Evolutionary conservation across 441 rosid genomes (phyloP).

Genomic region (Pelargonium fulgidum): DNA sequence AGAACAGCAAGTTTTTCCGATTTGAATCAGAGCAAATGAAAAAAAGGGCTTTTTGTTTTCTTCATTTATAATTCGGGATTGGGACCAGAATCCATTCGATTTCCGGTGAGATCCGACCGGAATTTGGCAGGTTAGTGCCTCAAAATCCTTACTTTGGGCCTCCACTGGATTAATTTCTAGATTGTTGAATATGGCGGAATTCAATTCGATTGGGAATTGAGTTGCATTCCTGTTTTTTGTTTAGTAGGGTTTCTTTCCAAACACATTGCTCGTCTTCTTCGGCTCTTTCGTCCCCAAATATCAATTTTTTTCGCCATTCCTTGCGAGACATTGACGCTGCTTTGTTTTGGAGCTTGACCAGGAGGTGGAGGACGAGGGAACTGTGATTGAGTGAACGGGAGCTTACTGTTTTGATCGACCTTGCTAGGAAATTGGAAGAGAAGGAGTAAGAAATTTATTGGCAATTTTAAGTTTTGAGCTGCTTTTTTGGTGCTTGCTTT

Average conservation of each 20-base stretch:
- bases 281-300: not conserved
- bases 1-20: too few species aligned
- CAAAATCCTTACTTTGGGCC: not conserved
- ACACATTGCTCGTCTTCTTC: not conserved
- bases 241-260: not conserved
- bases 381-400: not conserved
- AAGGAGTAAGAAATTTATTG: not conserved
- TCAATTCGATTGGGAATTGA: conserved; percentile 1
- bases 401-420: not conserved
- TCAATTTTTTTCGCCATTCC: not conserved
- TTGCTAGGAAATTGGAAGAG: not conserved
- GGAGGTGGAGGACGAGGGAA: not conserved
- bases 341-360: not conserved
- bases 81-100: not conserved
- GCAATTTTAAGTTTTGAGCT: not conserved
- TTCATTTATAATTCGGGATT: not conserved
- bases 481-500: not conserved
- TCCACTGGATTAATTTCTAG: not conserved
- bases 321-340: not conserved
- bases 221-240: not conserved
- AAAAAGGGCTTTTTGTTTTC: too few species aligned
- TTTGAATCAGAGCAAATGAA: not conserved
- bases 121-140: not conserved
- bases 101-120: not conserved
- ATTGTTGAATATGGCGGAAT: not conserved